Conservation (phyloP, 345 rosid species). For the Camelina hispida region DNA sequence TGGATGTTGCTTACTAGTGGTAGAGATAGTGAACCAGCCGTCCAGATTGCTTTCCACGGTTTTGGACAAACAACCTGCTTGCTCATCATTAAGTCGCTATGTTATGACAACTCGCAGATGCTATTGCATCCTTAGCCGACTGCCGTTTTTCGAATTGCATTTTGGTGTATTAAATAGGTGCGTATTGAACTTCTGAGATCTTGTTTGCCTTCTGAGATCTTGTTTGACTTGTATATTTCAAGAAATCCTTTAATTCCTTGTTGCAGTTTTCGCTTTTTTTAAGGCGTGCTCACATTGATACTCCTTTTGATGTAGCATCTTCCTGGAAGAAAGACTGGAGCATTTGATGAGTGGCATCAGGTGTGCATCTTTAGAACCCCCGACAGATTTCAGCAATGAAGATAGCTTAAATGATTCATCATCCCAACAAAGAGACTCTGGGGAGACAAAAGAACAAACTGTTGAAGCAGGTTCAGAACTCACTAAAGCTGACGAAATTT, state of each 20-base stretch:
- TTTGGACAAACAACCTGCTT: slow-evolving; percentile 65
- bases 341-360: slow-evolving; percentile 67
- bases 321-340: slow-evolving; percentile 90
- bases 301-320: slow-evolving; percentile 62
- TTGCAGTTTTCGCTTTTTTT: background rate
- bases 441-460: slow-evolving; percentile 41
- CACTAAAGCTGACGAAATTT: slow-evolving; percentile 47
- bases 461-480: slow-evolving; percentile 44
- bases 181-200: slow-evolving; percentile 1
- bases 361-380: slow-evolving; percentile 57
- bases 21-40: slow-evolving; percentile 88
- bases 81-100: slow-evolving; percentile 68
- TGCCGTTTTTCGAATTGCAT: slow-evolving; percentile 93
- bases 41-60: slow-evolving; percentile 90
- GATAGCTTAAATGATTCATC: slow-evolving; percentile 45
- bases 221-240: slow-evolving; percentile 14
- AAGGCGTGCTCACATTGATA: slow-evolving; percentile 31
- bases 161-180: slow-evolving; percentile 89
- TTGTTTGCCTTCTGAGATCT: background rate
- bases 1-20: slow-evolving; percentile 90
- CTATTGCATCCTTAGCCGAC: slow-evolving; percentile 92
- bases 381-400: slow-evolving; percentile 41
- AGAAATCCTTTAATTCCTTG: background rate
- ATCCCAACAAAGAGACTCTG: slow-evolving; percentile 41
- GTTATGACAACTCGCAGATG: slow-evolving; percentile 89